These are phyloP conservation scores for Globisporangium megalacanthum DNA, from an alignment of 352 stramenopile species.

Conservation along the genomic window DNA sequence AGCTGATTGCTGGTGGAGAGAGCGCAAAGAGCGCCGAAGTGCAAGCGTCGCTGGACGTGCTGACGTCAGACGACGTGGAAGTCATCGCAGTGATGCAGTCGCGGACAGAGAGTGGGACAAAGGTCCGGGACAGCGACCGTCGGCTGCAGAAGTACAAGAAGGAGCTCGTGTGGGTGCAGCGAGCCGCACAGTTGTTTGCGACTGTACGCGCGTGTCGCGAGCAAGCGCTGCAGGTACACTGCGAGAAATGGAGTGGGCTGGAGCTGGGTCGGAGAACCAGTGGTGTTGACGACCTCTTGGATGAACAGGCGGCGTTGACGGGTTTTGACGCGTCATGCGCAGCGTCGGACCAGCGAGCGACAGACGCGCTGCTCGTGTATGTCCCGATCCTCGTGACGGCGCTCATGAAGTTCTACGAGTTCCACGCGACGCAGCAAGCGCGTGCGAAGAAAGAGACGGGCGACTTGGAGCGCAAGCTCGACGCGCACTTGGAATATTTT, in stretches of 20 bases:
- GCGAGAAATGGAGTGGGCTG: neutral
- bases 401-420: slow-evolving; percentile 49
- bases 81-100: slow-evolving; percentile 24
- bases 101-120: slow-evolving; percentile 19
- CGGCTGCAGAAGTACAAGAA: slow-evolving; percentile 19
- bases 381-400: slow-evolving; percentile 43
- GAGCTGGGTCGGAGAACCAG: neutral
- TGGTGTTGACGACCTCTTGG: slow-evolving; percentile 1
- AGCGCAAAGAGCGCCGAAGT: slow-evolving; percentile 28
- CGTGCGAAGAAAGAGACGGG: slow-evolving; percentile 44
- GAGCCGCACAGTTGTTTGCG: slow-evolving; percentile 20
- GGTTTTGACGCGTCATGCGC: slow-evolving; percentile 21
- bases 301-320: slow-evolving; percentile 12
- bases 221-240: slow-evolving; percentile 11
- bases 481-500: slow-evolving; percentile 53
- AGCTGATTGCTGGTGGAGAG: slow-evolving; percentile 23
- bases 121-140: slow-evolving; percentile 11
- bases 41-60: slow-evolving; percentile 26
- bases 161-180: slow-evolving; percentile 28
- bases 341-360: slow-evolving; percentile 22
- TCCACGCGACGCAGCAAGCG: slow-evolving; percentile 48
- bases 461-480: slow-evolving; percentile 31
- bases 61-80: slow-evolving; percentile 28
- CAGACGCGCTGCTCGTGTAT: slow-evolving; percentile 26
- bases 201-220: slow-evolving; percentile 21